Conservation (phyloP, 768 basidiomycete species). For the Neoboletus brunneissimus region DNA sequence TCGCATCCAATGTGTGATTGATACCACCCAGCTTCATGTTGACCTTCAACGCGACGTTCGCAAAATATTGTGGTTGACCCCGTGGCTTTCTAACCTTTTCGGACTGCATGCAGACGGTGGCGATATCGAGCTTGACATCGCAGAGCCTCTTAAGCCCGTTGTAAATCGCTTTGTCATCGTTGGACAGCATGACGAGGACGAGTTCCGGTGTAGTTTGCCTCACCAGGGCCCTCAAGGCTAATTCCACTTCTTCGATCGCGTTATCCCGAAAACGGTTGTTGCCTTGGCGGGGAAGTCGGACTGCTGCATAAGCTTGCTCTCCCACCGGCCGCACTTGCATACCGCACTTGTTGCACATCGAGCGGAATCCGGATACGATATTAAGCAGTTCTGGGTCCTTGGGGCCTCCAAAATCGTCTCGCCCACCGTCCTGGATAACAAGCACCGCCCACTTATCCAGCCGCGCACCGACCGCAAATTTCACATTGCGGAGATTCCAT, state of each 20-base stretch:
- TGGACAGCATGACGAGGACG: conserved; percentile 47
- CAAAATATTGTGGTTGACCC: conserved; percentile 51
- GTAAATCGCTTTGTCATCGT: conserved; percentile 47
- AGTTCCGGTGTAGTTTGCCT: conserved; percentile 6
- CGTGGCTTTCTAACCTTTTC: conserved; percentile 53
- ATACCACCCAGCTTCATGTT: conserved; percentile 57
- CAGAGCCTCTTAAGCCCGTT: conserved; percentile 49
- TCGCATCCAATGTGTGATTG: conserved; percentile 45
- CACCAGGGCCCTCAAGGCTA: neutral
- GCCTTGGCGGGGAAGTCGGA: conserved; percentile 44
- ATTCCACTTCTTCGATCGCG: conserved; percentile 39
- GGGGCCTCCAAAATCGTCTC: conserved; percentile 52
- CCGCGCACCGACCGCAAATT: conserved; percentile 55
- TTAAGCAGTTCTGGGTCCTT: conserved; percentile 47
- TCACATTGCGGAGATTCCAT: conserved; percentile 52
- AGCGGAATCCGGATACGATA: conserved; percentile 48
- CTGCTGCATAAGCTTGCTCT: conserved; percentile 33
- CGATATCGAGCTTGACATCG: conserved; percentile 45
- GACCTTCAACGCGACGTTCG: conserved; percentile 53
- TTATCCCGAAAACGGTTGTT: conserved; percentile 49
- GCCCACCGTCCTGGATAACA: conserved; percentile 53
- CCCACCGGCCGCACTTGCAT: conserved; percentile 43
- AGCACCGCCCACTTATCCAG: conserved; percentile 68
- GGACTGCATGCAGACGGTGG: conserved; percentile 72
- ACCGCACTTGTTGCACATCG: conserved; percentile 64